Conservation (phyloP, 2,329 filamentous ascomycete species). For the Nothopassalora personata region DNA sequence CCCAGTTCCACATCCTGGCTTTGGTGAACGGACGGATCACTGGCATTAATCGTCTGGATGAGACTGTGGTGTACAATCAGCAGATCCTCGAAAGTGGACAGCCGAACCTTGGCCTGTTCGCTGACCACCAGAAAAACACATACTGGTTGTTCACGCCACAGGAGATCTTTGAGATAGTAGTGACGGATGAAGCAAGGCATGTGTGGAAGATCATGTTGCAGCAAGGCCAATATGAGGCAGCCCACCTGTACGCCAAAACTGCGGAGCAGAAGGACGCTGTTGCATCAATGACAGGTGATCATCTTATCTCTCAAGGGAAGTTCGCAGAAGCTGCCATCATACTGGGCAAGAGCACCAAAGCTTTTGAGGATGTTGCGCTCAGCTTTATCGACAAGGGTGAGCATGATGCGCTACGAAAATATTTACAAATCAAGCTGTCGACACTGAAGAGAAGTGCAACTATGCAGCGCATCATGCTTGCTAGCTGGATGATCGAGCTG, state of each 20-base stretch:
- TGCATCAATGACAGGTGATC: conserved; percentile 85
- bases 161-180: conserved; percentile 90
- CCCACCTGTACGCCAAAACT: conserved; percentile 77
- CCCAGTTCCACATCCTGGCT: conserved; percentile 87
- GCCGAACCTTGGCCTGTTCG: conserved; percentile 72
- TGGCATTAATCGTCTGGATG: conserved; percentile 80
- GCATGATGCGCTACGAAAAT: conserved; percentile 84
- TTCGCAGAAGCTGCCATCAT: conserved; percentile 82
- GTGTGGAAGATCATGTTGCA: conserved; percentile 92
- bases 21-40: conserved; percentile 78
- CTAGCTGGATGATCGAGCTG: conserved; percentile 89
- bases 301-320: conserved; percentile 72
- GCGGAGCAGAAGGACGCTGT: conserved; percentile 81
- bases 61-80: conserved; percentile 81
- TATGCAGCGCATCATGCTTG: conserved; percentile 95
- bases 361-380: conserved; percentile 92
- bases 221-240: conserved; percentile 80
- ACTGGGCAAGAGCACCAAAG: conserved; percentile 92
- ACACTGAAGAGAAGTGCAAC: conserved; percentile 74
- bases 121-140: conserved; percentile 90
- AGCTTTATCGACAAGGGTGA: conserved; percentile 85
- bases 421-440: conserved; percentile 76
- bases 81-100: conserved; percentile 75
- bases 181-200: conserved; percentile 83
- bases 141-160: conserved; percentile 92